Base-by-base conservation (phyloP, 208 protist genomes). In the Trypanosomatidae sp. region DNA sequence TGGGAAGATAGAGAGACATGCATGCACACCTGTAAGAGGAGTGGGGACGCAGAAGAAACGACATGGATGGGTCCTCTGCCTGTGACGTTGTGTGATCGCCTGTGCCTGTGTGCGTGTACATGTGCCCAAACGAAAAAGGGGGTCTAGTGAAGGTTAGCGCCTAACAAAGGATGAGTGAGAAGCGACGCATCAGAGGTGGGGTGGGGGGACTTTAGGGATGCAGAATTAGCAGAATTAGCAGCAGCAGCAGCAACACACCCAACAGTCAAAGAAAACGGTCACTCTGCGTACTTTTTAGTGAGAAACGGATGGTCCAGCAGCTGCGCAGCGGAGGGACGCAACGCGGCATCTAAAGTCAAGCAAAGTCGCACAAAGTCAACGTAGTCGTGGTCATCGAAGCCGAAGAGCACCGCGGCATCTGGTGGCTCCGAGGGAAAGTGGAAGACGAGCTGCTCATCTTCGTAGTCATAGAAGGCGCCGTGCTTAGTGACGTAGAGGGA, bases 401-500 rank as follows among this genome's bases (percentile, higher is more conserved):
- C 89, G 58, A 88, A 86, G 41, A 87, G 66, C 43, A 66, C 76
- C 12, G 66, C 80, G 10, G 90, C 69, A 3, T 78, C 73, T 0
- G 87, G 86, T 36, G 89, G 81, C n/a, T 85, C 76, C 43, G 82
- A 77, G 0, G 78, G 74, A 64, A 92, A 83, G 76, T 92, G 79
- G 19, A 94, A 81, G 19, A 91, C 82, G 15, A 92, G 53, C 53
- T 85, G 81, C 17, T 86, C 87, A 25, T 80, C 79, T 66, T 81
- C 82, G 73, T 91, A 83, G 12, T 88, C 86, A 73, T 91, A 90
- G 28, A 92, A 87, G 44, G 94, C 90, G 39, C 86, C 98, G 50
- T 98, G 98, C 62, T 97, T 99, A 30, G 97, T 96, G 66, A 99
- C 87, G 62, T 87, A 84, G 66, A 89, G 80, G 58, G 86, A 91